Evolutionary conservation across 2,329 filamentous ascomycete genomes (phyloP).

Genomic region (Diaporthe sp.): DNA sequence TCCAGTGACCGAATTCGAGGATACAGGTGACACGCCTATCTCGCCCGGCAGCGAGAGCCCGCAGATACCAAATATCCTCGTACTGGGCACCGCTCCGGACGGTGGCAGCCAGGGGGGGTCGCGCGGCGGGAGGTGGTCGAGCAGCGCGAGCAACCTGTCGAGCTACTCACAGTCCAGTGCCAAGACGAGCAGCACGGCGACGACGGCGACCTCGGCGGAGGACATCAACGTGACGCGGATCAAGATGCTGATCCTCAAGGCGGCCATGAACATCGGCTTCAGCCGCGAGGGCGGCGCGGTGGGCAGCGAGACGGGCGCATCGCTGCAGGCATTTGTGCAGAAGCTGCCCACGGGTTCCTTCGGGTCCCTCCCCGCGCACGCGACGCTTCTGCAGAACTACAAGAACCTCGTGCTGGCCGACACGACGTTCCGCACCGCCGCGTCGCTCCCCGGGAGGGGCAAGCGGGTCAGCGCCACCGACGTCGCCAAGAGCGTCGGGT

Average conservation of each 20-base stretch:
- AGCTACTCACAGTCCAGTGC: conserved; percentile 79
- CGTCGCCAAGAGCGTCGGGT: conserved; percentile 80
- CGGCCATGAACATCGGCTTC: conserved; percentile 87
- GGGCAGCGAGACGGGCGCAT: conserved; percentile 52
- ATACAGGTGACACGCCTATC: conserved; percentile 88
- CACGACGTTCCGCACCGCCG: conserved; percentile 68
- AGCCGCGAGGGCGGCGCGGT: conserved; percentile 61
- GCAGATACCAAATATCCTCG: conserved; percentile 86
- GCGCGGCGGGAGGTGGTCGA: conserved; percentile 80
- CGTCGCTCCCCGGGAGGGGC: conserved; percentile 64
- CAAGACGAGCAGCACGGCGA: conserved; percentile 77
- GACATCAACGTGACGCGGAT: conserved; percentile 82
- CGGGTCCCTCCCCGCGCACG: conserved; percentile 76
- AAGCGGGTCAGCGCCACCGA: conserved; percentile 76
- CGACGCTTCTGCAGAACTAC: conserved; percentile 79
- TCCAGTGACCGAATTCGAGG: conserved; percentile 94
- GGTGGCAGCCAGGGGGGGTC: conserved; percentile 47
- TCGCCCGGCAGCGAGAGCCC: conserved; percentile 82
- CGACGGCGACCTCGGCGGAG: conserved; percentile 74
- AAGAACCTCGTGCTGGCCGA: conserved; percentile 83
- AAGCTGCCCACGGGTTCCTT: conserved; percentile 81
- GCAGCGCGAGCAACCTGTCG: conserved; percentile 81
- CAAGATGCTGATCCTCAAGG: conserved; percentile 83
- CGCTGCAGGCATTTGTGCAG: conserved; percentile 81
- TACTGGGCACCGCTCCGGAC: conserved; percentile 77